Evolutionary conservation across 106 monocot species (phyloP).

Genomic region (Ottelia alismoides): DNA sequence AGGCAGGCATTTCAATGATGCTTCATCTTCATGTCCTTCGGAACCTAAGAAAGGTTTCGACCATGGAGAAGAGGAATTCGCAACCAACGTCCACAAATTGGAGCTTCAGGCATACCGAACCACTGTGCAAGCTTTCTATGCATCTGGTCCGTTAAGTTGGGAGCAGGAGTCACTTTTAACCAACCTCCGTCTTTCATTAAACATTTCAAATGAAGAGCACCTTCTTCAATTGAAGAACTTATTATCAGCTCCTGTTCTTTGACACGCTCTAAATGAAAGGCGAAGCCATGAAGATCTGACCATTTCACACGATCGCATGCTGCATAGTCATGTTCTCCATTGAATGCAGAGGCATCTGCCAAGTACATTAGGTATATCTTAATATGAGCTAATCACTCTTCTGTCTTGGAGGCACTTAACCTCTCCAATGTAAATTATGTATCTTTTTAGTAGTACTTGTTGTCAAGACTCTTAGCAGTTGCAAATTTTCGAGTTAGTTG

Average conservation of each 20-base stretch:
- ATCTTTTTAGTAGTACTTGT: too few relatives aligned
- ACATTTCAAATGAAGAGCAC: slow-evolving; percentile 55
- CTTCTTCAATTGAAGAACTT: slow-evolving; percentile 21
- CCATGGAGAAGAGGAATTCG: slow-evolving; percentile 2
- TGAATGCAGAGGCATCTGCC: too few relatives aligned
- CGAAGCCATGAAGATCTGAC: too few relatives aligned
- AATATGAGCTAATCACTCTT: too few relatives aligned
- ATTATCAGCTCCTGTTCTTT: slow-evolving; percentile 8
- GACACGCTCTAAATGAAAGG: too few relatives aligned
- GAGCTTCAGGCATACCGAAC: slow-evolving; percentile 33
- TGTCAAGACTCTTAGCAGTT: too few relatives aligned
- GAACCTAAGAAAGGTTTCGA: background rate
- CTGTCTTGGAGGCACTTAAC: too few relatives aligned
- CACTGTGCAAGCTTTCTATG: slow-evolving; percentile 28
- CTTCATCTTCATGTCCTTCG: slow-evolving; percentile 8
- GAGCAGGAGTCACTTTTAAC: slow-evolving; percentile 39
- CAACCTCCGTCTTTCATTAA: slow-evolving; percentile 31
- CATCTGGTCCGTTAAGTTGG: slow-evolving; percentile 35
- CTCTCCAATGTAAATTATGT: too few relatives aligned
- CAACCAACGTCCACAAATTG: slow-evolving; percentile 6
- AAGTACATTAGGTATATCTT: too few relatives aligned
- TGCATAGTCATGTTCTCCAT: too few relatives aligned
- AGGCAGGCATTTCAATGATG: slow-evolving; percentile 8
- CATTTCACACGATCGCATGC: too few relatives aligned
- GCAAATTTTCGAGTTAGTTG: too few relatives aligned